Evolutionary conservation across 208 protist species (phyloP).

Genomic region (Plasmodiophora brassicae): DNA sequence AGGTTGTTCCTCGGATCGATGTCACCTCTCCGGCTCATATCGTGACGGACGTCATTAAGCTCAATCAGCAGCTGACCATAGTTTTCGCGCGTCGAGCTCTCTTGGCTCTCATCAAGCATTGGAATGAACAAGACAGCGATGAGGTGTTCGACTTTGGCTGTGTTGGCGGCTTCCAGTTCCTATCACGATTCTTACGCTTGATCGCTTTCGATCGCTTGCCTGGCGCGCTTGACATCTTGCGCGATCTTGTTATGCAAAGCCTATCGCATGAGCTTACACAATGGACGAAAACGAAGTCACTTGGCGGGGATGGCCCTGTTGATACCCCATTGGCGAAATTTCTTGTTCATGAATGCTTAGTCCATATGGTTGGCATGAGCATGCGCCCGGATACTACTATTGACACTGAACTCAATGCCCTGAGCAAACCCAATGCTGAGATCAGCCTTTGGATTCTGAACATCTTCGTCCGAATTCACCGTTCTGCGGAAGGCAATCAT

Average conservation of each 20-base stretch:
- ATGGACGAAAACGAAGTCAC: neutral
- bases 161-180: neutral
- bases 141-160: neutral
- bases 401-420: neutral
- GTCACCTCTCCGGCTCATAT: neutral
- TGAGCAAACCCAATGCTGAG: neutral
- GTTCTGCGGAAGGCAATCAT: too few species aligned
- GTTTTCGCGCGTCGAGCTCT: neutral
- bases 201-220: neutral
- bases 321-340: neutral
- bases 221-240: neutral
- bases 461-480: neutral
- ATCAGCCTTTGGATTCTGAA: neutral
- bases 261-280: neutral
- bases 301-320: neutral
- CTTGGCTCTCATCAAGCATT: neutral
- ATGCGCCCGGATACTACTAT: neutral
- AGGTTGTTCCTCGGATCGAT: too few species aligned
- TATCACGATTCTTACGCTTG: neutral
- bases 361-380: neutral
- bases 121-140: neutral
- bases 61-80: neutral
- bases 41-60: neutral
- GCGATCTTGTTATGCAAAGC: neutral
- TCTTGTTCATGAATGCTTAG: slow-evolving; percentile 4